These are phyloP conservation scores for Thielaviopsis populi DNA, from an alignment of 2,329 filamentous ascomycete species.

Conservation along the genomic window DNA sequence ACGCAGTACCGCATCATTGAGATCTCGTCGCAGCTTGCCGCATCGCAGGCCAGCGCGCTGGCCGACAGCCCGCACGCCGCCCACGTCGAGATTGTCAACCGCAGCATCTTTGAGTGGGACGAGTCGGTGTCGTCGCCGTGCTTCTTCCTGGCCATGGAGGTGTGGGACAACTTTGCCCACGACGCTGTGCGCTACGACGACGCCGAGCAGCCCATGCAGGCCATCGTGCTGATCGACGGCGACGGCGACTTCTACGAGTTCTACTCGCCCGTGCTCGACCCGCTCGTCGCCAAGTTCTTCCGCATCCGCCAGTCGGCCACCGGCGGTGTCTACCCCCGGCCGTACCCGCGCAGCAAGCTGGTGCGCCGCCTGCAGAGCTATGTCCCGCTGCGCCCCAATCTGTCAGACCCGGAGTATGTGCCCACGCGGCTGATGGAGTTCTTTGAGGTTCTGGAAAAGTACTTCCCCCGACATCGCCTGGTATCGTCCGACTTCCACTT, in stretches of 20 bases:
- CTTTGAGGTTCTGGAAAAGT: slow-evolving; percentile 75
- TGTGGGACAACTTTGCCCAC: slow-evolving; percentile 97
- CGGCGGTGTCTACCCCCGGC: slow-evolving; percentile 45
- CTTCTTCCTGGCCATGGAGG: slow-evolving; percentile 95
- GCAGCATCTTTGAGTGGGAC: slow-evolving; percentile 88
- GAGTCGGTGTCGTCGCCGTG: slow-evolving; percentile 79
- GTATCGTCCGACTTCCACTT: slow-evolving; percentile 82
- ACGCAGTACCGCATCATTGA: slow-evolving; percentile 94
- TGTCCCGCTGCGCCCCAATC: slow-evolving; percentile 58
- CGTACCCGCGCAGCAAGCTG: slow-evolving; percentile 39
- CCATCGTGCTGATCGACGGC: slow-evolving; percentile 70
- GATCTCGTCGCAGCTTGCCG: slow-evolving; percentile 70
- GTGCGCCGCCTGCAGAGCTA: slow-evolving; percentile 47
- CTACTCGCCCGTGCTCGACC: slow-evolving; percentile 68
- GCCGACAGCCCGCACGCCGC: slow-evolving; percentile 54
- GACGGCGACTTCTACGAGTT: slow-evolving; percentile 91
- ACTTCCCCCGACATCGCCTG: slow-evolving; percentile 81
- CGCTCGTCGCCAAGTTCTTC: slow-evolving; percentile 67
- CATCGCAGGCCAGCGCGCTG: slow-evolving; percentile 59
- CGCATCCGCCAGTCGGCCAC: slow-evolving; percentile 69
- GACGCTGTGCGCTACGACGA: slow-evolving; percentile 68
- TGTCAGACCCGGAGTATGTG: slow-evolving; percentile 79
- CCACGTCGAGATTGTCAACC: slow-evolving; percentile 89
- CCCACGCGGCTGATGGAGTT: slow-evolving; percentile 93
- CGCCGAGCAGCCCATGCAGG: slow-evolving; percentile 68